Percentiles rank a stretch among this genome's conserved stretches.
phyloP scores from a whole-genome alignment of 2,329 filamentous ascomycete genomes.

The Hymenotorrendiella dingleyae region DNA sequence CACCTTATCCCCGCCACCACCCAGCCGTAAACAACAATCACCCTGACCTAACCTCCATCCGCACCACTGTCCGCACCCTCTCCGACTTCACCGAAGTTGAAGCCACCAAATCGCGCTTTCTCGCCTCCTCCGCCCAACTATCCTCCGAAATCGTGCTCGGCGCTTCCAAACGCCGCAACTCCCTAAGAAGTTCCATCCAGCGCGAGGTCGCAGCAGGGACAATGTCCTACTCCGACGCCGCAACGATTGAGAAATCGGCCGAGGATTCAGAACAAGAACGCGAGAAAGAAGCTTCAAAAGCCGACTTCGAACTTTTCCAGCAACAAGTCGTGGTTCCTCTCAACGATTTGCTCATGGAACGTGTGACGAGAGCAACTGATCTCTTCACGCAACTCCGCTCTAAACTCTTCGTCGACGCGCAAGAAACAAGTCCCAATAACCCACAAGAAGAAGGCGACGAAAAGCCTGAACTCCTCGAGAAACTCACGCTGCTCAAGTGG shows the following conservation, averaged over 20 bases:
- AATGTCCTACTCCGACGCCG: conserved; percentile 78
- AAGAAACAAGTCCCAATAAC: conserved; percentile 61
- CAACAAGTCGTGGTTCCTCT: conserved; percentile 75
- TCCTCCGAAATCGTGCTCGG: conserved; percentile 48
- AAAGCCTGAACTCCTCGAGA: conserved; percentile 87
- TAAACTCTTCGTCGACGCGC: conserved; percentile 67
- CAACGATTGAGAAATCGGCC: conserved; percentile 71
- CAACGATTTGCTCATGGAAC: conserved; percentile 70
- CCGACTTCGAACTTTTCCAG: conserved; percentile 81
- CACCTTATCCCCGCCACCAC: conserved; percentile 89
- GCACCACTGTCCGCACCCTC: conserved; percentile 66
- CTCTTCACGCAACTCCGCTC: conserved; percentile 72
- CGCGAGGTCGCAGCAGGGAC: conserved; percentile 70
- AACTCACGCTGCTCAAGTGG: conserved; percentile 93
- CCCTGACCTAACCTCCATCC: conserved; percentile 75
- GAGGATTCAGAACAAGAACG: conserved; percentile 62
- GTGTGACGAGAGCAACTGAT: conserved; percentile 66
- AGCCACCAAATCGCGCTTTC: conserved; percentile 58
- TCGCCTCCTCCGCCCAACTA: conserved; percentile 49
- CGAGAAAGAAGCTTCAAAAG: conserved; percentile 68
- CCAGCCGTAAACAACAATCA: conserved; percentile 96
- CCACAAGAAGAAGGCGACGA: conserved; percentile 95
- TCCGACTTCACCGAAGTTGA: conserved; percentile 69
- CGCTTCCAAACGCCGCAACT: conserved; percentile 49
- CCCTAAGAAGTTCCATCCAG: conserved; percentile 70